Percentiles rank a stretch among this genome's conserved stretches.
These are phyloP conservation scores for Arabidopsis suecica DNA, from an alignment of 345 rosid species.

Conservation along the genomic window DNA sequence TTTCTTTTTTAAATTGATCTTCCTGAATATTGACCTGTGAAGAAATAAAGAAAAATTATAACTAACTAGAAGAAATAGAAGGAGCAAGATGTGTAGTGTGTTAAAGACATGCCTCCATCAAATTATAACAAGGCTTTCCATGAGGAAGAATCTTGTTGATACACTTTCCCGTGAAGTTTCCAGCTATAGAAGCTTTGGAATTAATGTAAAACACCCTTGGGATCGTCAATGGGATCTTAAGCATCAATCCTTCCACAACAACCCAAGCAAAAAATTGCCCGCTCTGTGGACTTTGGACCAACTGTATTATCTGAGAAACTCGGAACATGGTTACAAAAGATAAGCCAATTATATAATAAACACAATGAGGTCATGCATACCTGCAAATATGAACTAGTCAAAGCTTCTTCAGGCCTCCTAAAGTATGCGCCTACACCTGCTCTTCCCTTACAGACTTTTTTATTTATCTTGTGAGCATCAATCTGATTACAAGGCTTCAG, in stretches of 20 bases:
- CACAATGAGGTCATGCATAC: conserved; percentile 44
- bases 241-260: conserved; percentile 89
- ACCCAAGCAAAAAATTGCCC: conserved; percentile 90
- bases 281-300: conserved; percentile 61
- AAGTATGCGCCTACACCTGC: conserved; percentile 77
- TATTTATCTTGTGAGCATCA: conserved; percentile 46
- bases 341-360: conserved; percentile 19
- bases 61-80: conserved; percentile 22
- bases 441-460: conserved; percentile 52
- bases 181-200: conserved; percentile 46
- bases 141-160: conserved; percentile 90
- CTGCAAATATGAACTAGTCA: conserved; percentile 85
- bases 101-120: conserved; percentile 69
- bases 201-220: conserved; percentile 86
- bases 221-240: conserved; percentile 78
- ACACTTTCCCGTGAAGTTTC: conserved; percentile 57
- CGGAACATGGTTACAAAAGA: background rate
- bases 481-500: conserved; percentile 15
- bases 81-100: conserved; percentile 22
- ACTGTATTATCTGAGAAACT: conserved; percentile 75
- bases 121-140: conserved; percentile 71
- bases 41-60: conserved; percentile 27
- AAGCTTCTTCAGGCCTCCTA: conserved; percentile 72
- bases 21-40: conserved; percentile 69
- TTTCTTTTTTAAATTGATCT: conserved; percentile 70